Base-by-base conservation (phyloP, 768 basidiomycete species). In the Suillus spraguei region DNA sequence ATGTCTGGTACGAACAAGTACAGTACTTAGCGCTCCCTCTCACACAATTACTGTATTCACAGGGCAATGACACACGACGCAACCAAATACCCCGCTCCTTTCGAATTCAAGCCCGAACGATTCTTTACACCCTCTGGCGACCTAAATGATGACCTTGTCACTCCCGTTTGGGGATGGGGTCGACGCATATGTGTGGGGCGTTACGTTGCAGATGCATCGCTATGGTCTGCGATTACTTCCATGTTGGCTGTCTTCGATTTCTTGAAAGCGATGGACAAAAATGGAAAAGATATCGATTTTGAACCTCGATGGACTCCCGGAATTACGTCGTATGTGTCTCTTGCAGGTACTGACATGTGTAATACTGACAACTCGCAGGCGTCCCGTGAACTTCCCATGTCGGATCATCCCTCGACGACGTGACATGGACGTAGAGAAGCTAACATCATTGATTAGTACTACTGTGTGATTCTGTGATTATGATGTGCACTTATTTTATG, bases 1-100 rank as follows among this genome's bases (percentile, higher is more conserved):
- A 63, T 36, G 10, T 63, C 9, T 64, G 63, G 63, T 55, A 36
- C 49, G 52, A 33, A 20, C 28, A 5, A 35, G 22, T 20, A 2
- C 8, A 13, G 22, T 4, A 16, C 13, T 7, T 22, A n/a, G 11
- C 24, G 20, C n/a, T 28, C 11, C 17, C 8, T 28, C 17, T 28
- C 39, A 20, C n/a, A n/a, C 56, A 22, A 41, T 13, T 7, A 17
- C 20, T 17, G 8, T 28, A 6, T 52, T 16, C 32, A 10, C 42
- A 78, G 80, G 80, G 74, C 75, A 0, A 74, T 81, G 68, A 72
- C 76, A 1, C 78, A 78, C 56, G 76, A 83, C 49, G 73, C 77
- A 39, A 60, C 64, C 3, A 68, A 69, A 36, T 79, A 76, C 55
- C 71, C 76, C 2, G 67, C 74, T 22, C 75, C 77, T 6, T 59